A percentile compares a stretch with the other conserved stretches of the same genome.
phyloP scores from a whole-genome alignment of 2,329 filamentous ascomycete genomes.

The Epichloe hybrida region DNA sequence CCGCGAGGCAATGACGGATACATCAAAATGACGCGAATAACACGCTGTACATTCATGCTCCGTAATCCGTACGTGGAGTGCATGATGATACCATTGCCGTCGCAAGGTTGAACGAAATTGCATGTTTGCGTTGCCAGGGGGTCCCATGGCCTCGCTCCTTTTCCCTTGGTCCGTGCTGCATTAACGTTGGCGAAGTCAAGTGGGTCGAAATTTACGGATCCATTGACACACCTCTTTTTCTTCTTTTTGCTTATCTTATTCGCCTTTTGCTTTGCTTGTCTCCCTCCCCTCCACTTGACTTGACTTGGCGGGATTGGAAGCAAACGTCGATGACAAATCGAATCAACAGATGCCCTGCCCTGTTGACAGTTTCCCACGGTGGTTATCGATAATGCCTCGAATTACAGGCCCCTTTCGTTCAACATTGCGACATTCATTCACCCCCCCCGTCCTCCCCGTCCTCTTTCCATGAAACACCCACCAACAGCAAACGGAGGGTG shows the following conservation, averaged over 20 bases:
- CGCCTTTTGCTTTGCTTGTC: not conserved
- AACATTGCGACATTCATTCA: not conserved
- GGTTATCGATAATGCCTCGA: too few species aligned
- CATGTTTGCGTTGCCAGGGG: constrained; percentile 1
- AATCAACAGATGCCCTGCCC: too few species aligned
- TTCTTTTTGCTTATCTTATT: too few species aligned
- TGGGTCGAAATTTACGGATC: constrained; percentile 14
- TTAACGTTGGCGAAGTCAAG: constrained; percentile 10
- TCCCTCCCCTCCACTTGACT: not conserved
- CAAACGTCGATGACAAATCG: too few species aligned
- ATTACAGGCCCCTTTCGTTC: too few species aligned
- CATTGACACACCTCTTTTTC: constrained; percentile 4
- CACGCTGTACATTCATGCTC: too few species aligned
- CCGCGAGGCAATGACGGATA: not conserved
- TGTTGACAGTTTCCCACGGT: not conserved
- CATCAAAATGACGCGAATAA: not conserved
- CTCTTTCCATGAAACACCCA: constrained; percentile 1
- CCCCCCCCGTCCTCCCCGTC: not conserved
- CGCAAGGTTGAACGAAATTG: not conserved
- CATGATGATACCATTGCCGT: too few species aligned
- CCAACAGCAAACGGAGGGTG: not conserved
- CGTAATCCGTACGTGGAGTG: too few species aligned
- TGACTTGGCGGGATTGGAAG: too few species aligned
- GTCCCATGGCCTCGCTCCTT: not conserved
- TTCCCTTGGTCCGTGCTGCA: not conserved